Evolutionary conservation across 805 yeast species (phyloP), one percentile per base, ranked within the genome.

Genomic region (Candida verbasci): DNA sequence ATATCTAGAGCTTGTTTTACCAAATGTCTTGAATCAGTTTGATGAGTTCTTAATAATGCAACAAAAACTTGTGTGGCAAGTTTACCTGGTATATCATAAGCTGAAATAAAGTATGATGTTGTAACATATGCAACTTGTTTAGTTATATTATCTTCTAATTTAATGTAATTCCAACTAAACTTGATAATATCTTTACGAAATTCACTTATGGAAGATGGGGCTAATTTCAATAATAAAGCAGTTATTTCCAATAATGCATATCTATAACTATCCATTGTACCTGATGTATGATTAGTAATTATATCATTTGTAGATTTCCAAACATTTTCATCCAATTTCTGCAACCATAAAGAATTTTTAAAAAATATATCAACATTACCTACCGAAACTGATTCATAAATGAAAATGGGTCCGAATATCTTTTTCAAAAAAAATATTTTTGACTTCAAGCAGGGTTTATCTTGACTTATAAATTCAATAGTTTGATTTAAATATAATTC

Each of bases 51-150:
- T 36, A 93, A 65, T 21, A 93, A 62, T 0, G 97, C 95, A 40
- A 87, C 95, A 62, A 91, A 93, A 3, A 91, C 86, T 54, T 87
- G 97, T 0, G 91, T 82, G 3, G 91, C 94, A 35, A 94, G 76
- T 50, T 86, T 84, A 0, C 85, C 72, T 6, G 96, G 94, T 0
- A 96, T 87, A 30, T 88, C 97, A 52, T 80, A 93, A 1, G 82
- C 83, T 0, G 87, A 75, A 41, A 93, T 88, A 57, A 91, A 93
- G 53, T 79, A 78, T 0, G 95, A 76, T 2, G 94, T 88, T 0
- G 89, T 78, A 22, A 88, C 86, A 54, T 91, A 89, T 0, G 97
- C 97, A 3, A 93, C 86, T 48, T 89, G 95, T 53, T 93, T 93
- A 17, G 95, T 78, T 34, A 88, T 75, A 35, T 80, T 74, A 53